A percentile compares a stretch with the other conserved stretches of the same genome.
Conservation (phyloP, 2,329 filamentous ascomycete species). For the Apiospora pterosperma region DNA sequence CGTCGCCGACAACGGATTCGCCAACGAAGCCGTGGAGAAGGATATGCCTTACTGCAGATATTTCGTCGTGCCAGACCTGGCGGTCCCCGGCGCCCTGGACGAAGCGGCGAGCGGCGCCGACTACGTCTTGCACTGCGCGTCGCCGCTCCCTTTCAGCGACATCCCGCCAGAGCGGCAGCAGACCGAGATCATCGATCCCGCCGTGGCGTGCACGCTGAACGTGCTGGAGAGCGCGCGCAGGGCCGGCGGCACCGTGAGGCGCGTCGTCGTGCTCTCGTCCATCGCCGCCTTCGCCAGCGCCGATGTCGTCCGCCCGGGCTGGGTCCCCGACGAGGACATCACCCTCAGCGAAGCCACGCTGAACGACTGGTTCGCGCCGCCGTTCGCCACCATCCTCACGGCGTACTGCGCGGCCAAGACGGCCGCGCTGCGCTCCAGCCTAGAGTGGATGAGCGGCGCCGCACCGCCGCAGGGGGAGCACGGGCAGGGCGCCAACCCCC, state of each 20-base stretch:
- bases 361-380: constrained; percentile 11
- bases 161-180: not conserved
- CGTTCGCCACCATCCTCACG: constrained; percentile 6
- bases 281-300: not conserved
- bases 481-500: not conserved
- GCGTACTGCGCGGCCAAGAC: constrained; percentile 14
- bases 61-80: constrained; percentile 6
- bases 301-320: not conserved
- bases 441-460: constrained; percentile 12
- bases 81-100: constrained; percentile 2
- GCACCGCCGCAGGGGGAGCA: not conserved
- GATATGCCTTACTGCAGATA: not conserved
- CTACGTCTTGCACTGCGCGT: constrained; percentile 1
- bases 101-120: not conserved
- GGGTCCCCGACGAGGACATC: not conserved
- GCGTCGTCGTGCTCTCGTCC: constrained; percentile 1
- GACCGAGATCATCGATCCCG: not conserved
- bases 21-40: not conserved
- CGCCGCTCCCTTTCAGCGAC: not conserved
- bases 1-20: not conserved
- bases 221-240: constrained; percentile 1
- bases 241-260: not conserved
- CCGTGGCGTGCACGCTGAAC: not conserved
- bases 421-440: constrained; percentile 6
- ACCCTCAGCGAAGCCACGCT: not conserved